Base-by-base conservation (phyloP, 2,329 filamentous ascomycete species). In the Pyrenochaeta sp. region DNA sequence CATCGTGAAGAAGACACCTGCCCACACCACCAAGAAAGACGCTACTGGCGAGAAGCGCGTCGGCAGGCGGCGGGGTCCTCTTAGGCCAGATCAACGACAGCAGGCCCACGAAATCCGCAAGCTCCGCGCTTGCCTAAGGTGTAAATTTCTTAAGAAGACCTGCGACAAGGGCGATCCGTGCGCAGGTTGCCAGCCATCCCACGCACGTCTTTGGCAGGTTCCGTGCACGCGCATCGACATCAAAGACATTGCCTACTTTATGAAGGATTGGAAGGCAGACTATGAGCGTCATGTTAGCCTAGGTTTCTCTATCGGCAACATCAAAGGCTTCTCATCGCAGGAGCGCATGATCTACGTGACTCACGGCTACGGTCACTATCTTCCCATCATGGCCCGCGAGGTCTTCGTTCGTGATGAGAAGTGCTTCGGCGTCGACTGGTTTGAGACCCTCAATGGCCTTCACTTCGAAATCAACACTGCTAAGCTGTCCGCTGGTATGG, bases 101-200 rank as follows among this genome's bases (percentile, higher is more conserved):
- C 94, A 97, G 79, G 94, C 94, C 27, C 95, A 93, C 72, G 94
- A 98, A 80, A 98, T 98, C 76, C 89, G 94, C 77, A 98, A 98
- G 80, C 84, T 97, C 69, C 87, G 94, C 74, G 94, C 94, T 47
- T 98, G 94, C 78, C 83, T 98, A 70, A 90, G 94, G 66, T 98
- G 94, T 87, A 97, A 97, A 82, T 98, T 97, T 83, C 85, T 98
- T 77, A 98, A 98, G 86, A 98, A 98, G 86, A 97, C 94, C 48
- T 98, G 94, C 76, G 94, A 98, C 80, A 97, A 96, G 83, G 94
- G 94, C 64, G 93, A 97, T 82, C 94, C 94, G 56, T 98, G 94
- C 79, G 91, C 90, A 71, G 94, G 94, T 47, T 98, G 94, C 82
- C 91, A 97, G 81, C 94, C 94, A 50, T 96, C 93, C 22, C 94